Conservation (phyloP, 345 rosid species). For the Lepidium sativum region DNA sequence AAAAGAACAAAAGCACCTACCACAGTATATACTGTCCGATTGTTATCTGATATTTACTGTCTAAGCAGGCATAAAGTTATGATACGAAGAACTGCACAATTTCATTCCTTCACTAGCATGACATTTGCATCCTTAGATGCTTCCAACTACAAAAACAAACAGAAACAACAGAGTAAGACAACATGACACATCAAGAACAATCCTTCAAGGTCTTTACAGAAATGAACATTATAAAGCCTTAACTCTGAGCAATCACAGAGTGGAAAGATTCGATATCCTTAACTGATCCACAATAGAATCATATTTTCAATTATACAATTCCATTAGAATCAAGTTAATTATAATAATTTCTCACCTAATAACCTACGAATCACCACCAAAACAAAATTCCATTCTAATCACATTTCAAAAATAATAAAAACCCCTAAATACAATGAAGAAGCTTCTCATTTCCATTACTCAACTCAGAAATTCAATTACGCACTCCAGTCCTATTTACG, state of each 20-base stretch:
- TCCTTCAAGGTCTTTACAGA: not conserved
- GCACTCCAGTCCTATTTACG: too few relatives aligned
- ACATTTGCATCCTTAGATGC: not conserved
- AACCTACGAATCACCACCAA: too few relatives aligned
- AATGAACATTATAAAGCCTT: not conserved
- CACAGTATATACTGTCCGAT: not conserved
- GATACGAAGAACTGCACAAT: not conserved
- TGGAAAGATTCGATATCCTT: not conserved
- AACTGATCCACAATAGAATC: not conserved
- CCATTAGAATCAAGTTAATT: too few relatives aligned
- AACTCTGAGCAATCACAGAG: not conserved
- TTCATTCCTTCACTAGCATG: conserved; percentile 2
- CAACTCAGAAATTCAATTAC: too few relatives aligned
- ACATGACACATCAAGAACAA: too few relatives aligned
- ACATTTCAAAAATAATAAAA: not conserved
- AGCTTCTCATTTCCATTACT: not conserved
- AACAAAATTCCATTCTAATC: too few relatives aligned
- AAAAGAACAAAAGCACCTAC: not conserved
- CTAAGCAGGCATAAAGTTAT: not conserved
- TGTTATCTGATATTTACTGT: not conserved
- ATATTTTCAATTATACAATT: not conserved
- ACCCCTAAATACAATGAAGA: not conserved
- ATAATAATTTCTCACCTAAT: too few relatives aligned
- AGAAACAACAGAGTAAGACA: too few relatives aligned
- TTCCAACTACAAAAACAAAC: not conserved